Base-by-base conservation (phyloP, 306 rosid species). In the Cucumis melo region DNA sequence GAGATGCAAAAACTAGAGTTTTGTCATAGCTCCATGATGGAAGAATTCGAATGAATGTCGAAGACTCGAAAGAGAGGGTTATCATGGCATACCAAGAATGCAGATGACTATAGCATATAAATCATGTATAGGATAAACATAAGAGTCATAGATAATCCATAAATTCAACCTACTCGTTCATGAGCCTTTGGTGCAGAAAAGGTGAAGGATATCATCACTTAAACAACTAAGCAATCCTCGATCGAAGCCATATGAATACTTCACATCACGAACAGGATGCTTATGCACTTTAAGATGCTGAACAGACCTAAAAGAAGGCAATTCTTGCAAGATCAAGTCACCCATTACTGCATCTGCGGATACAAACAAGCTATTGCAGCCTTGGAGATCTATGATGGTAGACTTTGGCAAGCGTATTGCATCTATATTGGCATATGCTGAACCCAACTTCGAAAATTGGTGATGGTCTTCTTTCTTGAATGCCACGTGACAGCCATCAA, bases 361-460 rank as follows among this genome's bases (percentile, higher is more conserved):
- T 70, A 90, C 97, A 80, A 94, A 90, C 78, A 87, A 66, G 76
- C 78, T 85, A 74, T 82, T 78, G 51, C 80, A 79, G 60, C 76
- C 78, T 36, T 70, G 80, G 0, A 67, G 15, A 75, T 89, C 84
- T 46, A 94, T 80, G 74, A 94, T 84, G 8, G 81, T 86, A 79
- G 85, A 82, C 81, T 83, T 91, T 46, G 95, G 96, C 48, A 94
- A 86, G 41, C 89, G 85, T 58, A 90, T 80, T 74, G 88, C 87
- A 83, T 88, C 86, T 27, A 90, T 84, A 53, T 78, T 82, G 78
- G 87, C 89, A 74, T 34, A 56, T 3, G 85, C 74, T 81, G 91
- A 90, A 66, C 95, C 87, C 78, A 76, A 72, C 79, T 80, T 84
- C 39, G 79, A 81, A 60, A 91, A 87, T 70, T 73, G 53, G 71